Percentiles rank a stretch among this genome's conserved stretches.
phyloP scores from a whole-genome alignment of 192 early-diverging fungal genomes.

The Piromyces finnis region DNA sequence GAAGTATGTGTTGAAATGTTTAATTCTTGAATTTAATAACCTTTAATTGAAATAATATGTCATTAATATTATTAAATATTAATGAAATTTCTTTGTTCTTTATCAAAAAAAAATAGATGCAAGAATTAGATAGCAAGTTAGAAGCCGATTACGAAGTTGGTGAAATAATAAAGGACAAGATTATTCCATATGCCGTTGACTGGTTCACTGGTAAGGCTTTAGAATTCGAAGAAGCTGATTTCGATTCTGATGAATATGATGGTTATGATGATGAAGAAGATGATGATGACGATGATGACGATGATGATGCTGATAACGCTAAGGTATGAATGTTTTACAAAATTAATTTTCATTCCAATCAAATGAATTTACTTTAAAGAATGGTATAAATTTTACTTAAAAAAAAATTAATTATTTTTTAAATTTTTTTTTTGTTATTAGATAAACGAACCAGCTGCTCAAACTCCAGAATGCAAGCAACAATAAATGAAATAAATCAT shows the following conservation, averaged over 20 bases:
- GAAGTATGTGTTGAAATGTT: constrained; percentile 10
- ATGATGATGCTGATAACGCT: constrained; percentile 31
- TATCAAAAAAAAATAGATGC: constrained; percentile 1
- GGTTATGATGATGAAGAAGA: constrained; percentile 11
- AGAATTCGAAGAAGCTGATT: constrained; percentile 52
- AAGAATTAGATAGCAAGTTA: constrained; percentile 67
- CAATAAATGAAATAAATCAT: constrained; percentile 13
- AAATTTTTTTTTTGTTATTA: too few species aligned
- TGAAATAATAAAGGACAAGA: constrained; percentile 95
- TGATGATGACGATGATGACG: constrained; percentile 29
- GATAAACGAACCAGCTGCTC: constrained; percentile 11
- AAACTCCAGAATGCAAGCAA: constrained; percentile 35
- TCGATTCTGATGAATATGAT: constrained; percentile 27
- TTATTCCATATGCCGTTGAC: constrained; percentile 88
- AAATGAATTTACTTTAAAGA: too few species aligned
- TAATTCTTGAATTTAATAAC: too few species aligned
- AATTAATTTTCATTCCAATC: too few species aligned
- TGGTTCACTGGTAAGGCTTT: constrained; percentile 98
- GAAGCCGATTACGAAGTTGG: constrained; percentile 93
- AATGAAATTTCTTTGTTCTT: too few species aligned
- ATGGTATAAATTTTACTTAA: too few species aligned
- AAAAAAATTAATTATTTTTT: too few species aligned
- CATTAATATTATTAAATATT: too few species aligned
- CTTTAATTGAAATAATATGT: too few species aligned
- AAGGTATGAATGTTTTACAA: background rate